A percentile compares a stretch with the other conserved stretches of the same genome.
These are phyloP conservation scores for Cadophora malorum DNA, from an alignment of 2,329 filamentous ascomycete species.

Conservation along the genomic window DNA sequence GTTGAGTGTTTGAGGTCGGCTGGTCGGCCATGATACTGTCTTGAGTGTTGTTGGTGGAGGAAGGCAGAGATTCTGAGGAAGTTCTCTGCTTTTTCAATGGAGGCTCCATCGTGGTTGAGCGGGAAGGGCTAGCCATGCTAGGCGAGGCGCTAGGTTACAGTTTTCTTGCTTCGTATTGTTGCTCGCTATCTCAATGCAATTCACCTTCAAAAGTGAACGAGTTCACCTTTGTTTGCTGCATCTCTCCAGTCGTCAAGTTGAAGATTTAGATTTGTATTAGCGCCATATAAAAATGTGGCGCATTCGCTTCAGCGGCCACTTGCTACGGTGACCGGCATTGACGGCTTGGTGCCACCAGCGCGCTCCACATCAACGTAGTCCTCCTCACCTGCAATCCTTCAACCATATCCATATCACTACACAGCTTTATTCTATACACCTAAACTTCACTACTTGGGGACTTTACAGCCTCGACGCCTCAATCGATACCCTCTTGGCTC, in stretches of 20 bases:
- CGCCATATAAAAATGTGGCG: constrained; percentile 15
- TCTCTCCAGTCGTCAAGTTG: background rate
- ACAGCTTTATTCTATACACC: background rate
- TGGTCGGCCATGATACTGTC: constrained; percentile 4
- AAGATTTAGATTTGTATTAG: constrained; percentile 20
- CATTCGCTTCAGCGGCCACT: constrained; percentile 1
- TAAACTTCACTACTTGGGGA: too few species aligned
- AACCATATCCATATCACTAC: too few species aligned
- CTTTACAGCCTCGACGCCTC: background rate
- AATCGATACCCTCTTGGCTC: background rate
- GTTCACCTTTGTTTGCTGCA: constrained; percentile 13
- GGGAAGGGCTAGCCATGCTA: constrained; percentile 34
- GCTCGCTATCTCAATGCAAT: constrained; percentile 17
- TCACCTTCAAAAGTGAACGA: constrained; percentile 17
- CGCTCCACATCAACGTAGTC: background rate
- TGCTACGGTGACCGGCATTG: constrained; percentile 12
- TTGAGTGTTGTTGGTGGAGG: constrained; percentile 9
- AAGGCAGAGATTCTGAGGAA: constrained; percentile 22
- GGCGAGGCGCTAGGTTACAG: constrained; percentile 11
- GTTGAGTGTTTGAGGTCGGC: constrained; percentile 5
- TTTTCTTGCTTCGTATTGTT: background rate
- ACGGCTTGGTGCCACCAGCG: too few species aligned
- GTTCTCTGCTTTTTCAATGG: constrained; percentile 36
- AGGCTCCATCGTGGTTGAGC: constrained; percentile 24
- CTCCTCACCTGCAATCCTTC: background rate